phyloP scores from a whole-genome alignment of 352 stramenopile species.

The Elongisporangium undulatum region DNA sequence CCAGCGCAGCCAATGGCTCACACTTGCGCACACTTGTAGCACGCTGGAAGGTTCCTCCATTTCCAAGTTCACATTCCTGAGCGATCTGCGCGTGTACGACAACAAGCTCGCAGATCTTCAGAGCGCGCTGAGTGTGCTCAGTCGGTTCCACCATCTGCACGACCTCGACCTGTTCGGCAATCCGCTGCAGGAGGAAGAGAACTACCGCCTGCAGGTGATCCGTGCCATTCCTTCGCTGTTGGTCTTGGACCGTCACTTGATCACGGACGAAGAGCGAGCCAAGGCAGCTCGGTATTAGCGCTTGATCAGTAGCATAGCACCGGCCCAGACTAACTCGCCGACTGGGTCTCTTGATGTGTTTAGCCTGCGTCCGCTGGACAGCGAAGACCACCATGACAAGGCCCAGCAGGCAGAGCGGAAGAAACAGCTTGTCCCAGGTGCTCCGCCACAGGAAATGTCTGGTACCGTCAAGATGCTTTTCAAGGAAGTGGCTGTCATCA shows the following conservation, averaged over 20 bases:
- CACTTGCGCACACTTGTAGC: constrained; percentile 10
- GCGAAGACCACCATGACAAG: neutral
- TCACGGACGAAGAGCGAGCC: constrained; percentile 64
- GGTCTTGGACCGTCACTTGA: constrained; percentile 74
- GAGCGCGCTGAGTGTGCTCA: constrained; percentile 36
- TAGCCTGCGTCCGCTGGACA: constrained; percentile 18
- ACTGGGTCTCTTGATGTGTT: neutral
- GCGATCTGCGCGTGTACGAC: constrained; percentile 67
- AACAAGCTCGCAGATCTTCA: constrained; percentile 83
- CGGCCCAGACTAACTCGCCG: neutral
- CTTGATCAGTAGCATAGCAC: neutral
- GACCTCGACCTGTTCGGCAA: constrained; percentile 84
- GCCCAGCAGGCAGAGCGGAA: constrained; percentile 10
- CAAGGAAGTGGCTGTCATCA: constrained; percentile 46
- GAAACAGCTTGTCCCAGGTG: constrained; percentile 20
- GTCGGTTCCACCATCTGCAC: constrained; percentile 55
- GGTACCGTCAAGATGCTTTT: constrained; percentile 72
- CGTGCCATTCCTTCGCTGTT: constrained; percentile 63
- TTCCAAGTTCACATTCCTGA: constrained; percentile 73
- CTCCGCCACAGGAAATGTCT: constrained; percentile 45
- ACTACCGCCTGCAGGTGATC: constrained; percentile 83
- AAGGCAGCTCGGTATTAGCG: constrained; percentile 24
- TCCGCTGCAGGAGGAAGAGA: constrained; percentile 73
- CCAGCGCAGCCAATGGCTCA: neutral
- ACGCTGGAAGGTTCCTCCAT: constrained; percentile 45